Conservation (phyloP, 176 grass and related monocot species). For the Triticum monococcum region DNA sequence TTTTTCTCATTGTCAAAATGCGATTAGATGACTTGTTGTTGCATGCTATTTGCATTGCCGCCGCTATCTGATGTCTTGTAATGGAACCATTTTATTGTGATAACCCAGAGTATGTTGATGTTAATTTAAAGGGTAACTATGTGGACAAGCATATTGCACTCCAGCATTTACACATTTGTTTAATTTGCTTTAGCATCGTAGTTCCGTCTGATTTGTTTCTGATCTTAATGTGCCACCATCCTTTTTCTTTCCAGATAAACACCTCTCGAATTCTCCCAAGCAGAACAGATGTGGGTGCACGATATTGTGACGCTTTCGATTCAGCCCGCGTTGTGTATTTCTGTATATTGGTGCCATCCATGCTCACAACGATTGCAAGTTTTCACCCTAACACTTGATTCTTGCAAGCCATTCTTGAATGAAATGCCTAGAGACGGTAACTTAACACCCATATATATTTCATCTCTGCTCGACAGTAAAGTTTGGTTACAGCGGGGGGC, state of each 20-base stretch:
- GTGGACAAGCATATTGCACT: not conserved
- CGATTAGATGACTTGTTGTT: not conserved
- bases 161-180: not conserved
- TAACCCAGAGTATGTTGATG: not conserved
- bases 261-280: slow-evolving; percentile 37
- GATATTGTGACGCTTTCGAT: slow-evolving; percentile 56
- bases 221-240: not conserved
- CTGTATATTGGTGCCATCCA: slow-evolving; percentile 34
- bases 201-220: not conserved
- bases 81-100: not conserved
- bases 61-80: not conserved
- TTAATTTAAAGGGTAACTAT: not conserved
- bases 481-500: slow-evolving; percentile 17
- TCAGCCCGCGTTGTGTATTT: slow-evolving; percentile 10
- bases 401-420: slow-evolving; percentile 44
- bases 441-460: slow-evolving; percentile 17
- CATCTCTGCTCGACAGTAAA: slow-evolving; percentile 26
- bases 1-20: not conserved
- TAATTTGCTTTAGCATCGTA: not conserved
- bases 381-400: slow-evolving; percentile 41
- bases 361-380: slow-evolving; percentile 37
- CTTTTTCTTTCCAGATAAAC: slow-evolving; percentile 55
- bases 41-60: not conserved
- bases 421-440: slow-evolving; percentile 10
- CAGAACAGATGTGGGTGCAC: slow-evolving; percentile 66